phyloP scores from a whole-genome alignment of 371 early-diverging fungal species.

The Mucor circinelloides region DNA sequence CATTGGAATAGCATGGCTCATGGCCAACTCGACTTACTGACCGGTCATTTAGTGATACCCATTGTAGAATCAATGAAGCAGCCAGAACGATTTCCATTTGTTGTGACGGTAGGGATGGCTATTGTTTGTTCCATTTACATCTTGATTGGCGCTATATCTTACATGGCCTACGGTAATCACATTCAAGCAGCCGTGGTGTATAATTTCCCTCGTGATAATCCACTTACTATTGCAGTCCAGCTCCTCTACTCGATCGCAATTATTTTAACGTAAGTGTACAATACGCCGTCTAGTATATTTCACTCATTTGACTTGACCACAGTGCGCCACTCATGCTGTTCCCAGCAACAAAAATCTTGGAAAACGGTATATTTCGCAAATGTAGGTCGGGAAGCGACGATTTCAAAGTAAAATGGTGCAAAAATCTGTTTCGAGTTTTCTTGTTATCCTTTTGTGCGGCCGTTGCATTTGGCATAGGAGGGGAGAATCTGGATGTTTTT shows the following conservation, averaged over 20 bases:
- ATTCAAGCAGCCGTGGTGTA: constrained; percentile 71
- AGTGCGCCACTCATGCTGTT: constrained; percentile 69
- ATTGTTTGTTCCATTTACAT: constrained; percentile 63
- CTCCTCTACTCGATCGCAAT: constrained; percentile 78
- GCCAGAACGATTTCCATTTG: constrained; percentile 61
- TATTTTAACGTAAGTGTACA: constrained; percentile 57
- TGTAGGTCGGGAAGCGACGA: constrained; percentile 35
- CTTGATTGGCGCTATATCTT: constrained; percentile 67
- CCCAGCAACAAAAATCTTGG: constrained; percentile 76
- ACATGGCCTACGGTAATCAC: constrained; percentile 70
- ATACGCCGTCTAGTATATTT: not conserved
- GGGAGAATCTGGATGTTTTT: constrained; percentile 72
- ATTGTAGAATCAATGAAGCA: constrained; percentile 61
- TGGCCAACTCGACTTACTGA: constrained; percentile 7
- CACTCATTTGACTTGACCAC: not conserved
- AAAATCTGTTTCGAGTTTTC: constrained; percentile 61
- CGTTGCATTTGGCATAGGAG: constrained; percentile 62
- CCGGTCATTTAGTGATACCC: constrained; percentile 49
- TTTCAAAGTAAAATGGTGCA: constrained; percentile 63
- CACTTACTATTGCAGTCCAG: constrained; percentile 58
- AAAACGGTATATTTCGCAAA: constrained; percentile 51
- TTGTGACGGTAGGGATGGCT: constrained; percentile 59
- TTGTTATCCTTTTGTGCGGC: constrained; percentile 54
- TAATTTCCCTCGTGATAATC: constrained; percentile 61
- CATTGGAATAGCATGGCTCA: not conserved